Percentiles rank a stretch among this genome's conserved stretches.
These are phyloP conservation scores for Deakozyma indianensis DNA, from an alignment of 805 yeast species.

Conservation along the genomic window DNA sequence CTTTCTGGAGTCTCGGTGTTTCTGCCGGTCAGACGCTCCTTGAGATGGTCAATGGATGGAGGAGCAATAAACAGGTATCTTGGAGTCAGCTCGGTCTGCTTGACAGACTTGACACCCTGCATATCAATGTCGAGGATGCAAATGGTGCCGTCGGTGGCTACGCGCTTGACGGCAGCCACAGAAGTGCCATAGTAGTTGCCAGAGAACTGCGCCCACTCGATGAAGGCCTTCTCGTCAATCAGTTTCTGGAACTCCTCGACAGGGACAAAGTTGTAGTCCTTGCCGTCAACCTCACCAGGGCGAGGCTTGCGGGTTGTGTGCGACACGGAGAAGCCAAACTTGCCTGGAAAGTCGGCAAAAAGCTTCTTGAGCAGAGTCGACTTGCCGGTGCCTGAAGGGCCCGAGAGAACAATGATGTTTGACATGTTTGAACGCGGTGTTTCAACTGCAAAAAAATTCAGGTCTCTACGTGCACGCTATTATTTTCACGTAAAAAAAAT, in stretches of 20 bases:
- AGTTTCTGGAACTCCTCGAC: constrained; percentile 67
- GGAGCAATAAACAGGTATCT: constrained; percentile 82
- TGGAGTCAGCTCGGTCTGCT: constrained; percentile 69
- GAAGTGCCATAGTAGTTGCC: constrained; percentile 97
- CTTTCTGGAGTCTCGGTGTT: constrained; percentile 93
- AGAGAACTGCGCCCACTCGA: constrained; percentile 96
- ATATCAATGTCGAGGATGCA: constrained; percentile 95
- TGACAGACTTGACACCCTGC: constrained; percentile 96
- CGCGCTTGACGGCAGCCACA: constrained; percentile 69
- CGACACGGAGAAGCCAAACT: constrained; percentile 88
- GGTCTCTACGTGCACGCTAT: too few relatives aligned
- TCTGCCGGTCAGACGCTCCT: constrained; percentile 64
- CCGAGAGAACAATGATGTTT: constrained; percentile 89
- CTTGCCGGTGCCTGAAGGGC: constrained; percentile 93
- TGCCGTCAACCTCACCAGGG: constrained; percentile 79
- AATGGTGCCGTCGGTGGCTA: constrained; percentile 36
- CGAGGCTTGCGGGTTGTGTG: constrained; percentile 88
- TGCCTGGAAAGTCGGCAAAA: constrained; percentile 78
- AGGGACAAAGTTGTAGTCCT: constrained; percentile 75
- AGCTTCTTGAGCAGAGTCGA: constrained; percentile 83
- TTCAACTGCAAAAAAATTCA: too few relatives aligned
- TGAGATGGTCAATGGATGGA: constrained; percentile 72
- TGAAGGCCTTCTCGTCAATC: constrained; percentile 62
- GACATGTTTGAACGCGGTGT: constrained; percentile 22
- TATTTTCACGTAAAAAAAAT: too few relatives aligned